A percentile compares a stretch with the other conserved stretches of the same genome.
These are phyloP conservation scores for Gloeopeniophorella convolvens DNA, from an alignment of 768 basidiomycete species.

Conservation along the genomic window DNA sequence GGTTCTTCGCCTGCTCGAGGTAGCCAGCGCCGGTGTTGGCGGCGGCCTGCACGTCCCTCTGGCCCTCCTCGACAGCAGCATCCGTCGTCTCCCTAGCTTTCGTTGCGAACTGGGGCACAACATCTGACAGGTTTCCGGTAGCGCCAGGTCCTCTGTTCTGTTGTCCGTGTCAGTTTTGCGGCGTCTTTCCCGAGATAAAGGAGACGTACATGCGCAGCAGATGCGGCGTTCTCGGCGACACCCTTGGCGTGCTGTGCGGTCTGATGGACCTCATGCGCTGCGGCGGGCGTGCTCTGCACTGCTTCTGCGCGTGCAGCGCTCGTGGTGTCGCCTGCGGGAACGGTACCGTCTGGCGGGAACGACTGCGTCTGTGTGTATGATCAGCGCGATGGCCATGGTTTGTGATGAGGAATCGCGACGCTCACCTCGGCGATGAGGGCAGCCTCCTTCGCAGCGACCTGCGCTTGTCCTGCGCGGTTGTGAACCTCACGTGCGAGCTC, in stretches of 20 bases:
- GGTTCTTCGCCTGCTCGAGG: conserved; percentile 47
- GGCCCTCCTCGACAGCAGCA: conserved; percentile 51
- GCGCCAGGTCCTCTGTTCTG: conserved; percentile 11
- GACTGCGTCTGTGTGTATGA: not conserved
- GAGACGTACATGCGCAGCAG: conserved; percentile 41
- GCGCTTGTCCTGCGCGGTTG: not conserved
- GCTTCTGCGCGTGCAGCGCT: conserved; percentile 49
- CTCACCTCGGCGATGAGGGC: conserved; percentile 8
- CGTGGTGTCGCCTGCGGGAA: conserved; percentile 32
- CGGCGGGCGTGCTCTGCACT: conserved; percentile 37
- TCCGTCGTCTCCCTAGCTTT: conserved; percentile 36
- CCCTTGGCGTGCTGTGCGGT: conserved; percentile 41
- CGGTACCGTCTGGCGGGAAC: not conserved
- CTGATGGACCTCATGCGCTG: conserved; percentile 39
- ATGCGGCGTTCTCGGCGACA: conserved; percentile 47
- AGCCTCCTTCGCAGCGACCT: conserved; percentile 8
- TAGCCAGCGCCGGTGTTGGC: conserved; percentile 43
- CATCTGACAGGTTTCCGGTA: conserved; percentile 9
- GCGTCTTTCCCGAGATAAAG: not conserved
- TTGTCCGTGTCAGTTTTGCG: not conserved
- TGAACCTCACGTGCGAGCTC: conserved; percentile 7
- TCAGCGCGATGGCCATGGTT: not conserved
- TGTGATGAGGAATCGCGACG: too few species aligned
- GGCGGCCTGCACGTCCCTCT: conserved; percentile 40
- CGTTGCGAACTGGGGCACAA: conserved; percentile 27